Evolutionary conservation across 495 filamentous ascomycete genomes (phyloP).

Genomic region (Lasiosphaeriaceae sp.): DNA sequence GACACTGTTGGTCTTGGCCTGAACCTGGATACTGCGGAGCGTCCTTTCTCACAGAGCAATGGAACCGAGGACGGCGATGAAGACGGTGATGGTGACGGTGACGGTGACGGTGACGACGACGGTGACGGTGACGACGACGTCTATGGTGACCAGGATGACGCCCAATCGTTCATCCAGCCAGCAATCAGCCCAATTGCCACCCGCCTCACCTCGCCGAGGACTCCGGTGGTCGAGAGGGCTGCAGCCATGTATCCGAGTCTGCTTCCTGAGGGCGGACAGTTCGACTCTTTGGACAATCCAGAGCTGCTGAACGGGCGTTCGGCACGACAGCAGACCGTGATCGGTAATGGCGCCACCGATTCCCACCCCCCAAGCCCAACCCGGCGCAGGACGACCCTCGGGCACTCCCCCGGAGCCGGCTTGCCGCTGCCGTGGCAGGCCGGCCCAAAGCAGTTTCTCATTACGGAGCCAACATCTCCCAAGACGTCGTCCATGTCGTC

Average conservation of each 20-base stretch:
- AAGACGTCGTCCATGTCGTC: constrained; percentile 32
- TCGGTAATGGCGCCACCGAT: neutral
- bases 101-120: constrained; percentile 12
- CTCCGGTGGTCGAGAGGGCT: constrained; percentile 71
- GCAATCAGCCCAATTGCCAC: constrained; percentile 71
- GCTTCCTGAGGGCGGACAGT: constrained; percentile 49
- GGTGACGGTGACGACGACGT: constrained; percentile 23
- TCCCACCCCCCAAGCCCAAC: neutral
- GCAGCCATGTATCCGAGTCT: constrained; percentile 58
- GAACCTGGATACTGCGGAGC: neutral
- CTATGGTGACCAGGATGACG: constrained; percentile 51
- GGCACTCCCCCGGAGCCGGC: constrained; percentile 13
- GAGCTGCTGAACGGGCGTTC: neutral
- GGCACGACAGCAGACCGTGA: neutral
- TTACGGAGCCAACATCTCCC: constrained; percentile 27
- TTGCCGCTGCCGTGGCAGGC: constrained; percentile 53
- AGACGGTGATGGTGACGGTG: neutral
- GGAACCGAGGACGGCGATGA: constrained; percentile 18
- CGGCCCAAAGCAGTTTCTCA: constrained; percentile 39
- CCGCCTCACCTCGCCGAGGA: constrained; percentile 64
- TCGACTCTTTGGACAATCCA: constrained; percentile 38
- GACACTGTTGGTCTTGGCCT: too few relatives aligned
- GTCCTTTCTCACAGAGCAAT: constrained; percentile 24
- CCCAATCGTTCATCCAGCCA: constrained; percentile 65
- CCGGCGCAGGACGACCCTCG: neutral